Conservation (phyloP, 768 basidiomycete genomes). For the Dentipellis sp. region DNA sequence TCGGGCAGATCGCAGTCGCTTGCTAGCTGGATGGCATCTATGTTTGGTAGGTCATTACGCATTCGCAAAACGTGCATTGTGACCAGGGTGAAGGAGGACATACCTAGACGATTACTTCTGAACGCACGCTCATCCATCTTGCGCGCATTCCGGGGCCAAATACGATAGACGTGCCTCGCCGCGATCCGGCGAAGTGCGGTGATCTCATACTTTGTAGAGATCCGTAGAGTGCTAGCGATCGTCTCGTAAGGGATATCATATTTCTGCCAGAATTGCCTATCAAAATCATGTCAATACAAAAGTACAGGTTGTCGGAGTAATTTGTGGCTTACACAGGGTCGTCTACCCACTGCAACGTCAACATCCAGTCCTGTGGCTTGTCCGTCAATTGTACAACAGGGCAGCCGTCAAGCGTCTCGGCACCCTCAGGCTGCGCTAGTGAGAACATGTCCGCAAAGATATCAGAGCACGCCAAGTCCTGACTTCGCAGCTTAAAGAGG, state of each 20-base stretch:
- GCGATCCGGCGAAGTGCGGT: constrained; percentile 20
- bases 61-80: background rate
- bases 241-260: constrained; percentile 18
- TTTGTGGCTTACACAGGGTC: constrained; percentile 20
- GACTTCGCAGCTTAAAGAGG: constrained; percentile 16
- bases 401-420: constrained; percentile 24
- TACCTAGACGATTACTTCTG: constrained; percentile 22
- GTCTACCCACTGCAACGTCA: constrained; percentile 25
- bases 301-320: background rate
- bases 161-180: constrained; percentile 14
- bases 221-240: constrained; percentile 21
- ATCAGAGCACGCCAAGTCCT: constrained; percentile 14
- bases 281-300: background rate
- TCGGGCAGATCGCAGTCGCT: constrained; percentile 26
- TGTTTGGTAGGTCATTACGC: background rate
- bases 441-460: constrained; percentile 29
- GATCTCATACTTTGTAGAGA: constrained; percentile 30
- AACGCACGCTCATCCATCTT: constrained; percentile 21
- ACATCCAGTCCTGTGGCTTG: constrained; percentile 21
- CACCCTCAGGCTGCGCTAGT: constrained; percentile 22
- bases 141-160: constrained; percentile 23
- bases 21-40: constrained; percentile 27
- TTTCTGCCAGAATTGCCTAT: constrained; percentile 19
- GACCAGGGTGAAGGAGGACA: constrained; percentile 1
- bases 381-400: constrained; percentile 24